A percentile compares a stretch with the other conserved stretches of the same genome.
phyloP scores from a whole-genome alignment of 345 rosid species.

The Eucalyptus marginata region DNA sequence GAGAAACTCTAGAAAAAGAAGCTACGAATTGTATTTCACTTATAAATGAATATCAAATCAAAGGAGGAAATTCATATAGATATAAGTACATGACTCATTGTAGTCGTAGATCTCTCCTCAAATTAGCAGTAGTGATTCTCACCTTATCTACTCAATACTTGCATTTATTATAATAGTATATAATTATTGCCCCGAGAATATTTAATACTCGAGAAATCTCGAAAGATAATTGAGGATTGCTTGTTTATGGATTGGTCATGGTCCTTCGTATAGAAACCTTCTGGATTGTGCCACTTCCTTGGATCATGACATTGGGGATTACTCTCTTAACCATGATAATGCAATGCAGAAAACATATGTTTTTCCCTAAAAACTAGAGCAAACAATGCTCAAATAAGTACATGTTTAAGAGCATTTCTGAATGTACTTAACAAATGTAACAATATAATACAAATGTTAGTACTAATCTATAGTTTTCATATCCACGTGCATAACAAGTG shows the following conservation, averaged over 20 bases:
- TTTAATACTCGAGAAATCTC: fast-evolving
- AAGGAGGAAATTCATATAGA: no score
- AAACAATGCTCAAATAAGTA: background rate
- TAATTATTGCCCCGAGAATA: no score
- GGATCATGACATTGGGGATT: background rate
- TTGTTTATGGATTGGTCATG: background rate
- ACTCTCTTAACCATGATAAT: background rate
- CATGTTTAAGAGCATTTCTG: background rate
- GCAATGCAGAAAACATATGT: background rate
- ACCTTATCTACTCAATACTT: no score
- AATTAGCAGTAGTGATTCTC: no score
- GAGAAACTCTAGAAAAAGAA: no score
- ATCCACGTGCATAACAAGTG: background rate
- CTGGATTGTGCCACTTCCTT: no score
- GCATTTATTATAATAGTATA: no score
- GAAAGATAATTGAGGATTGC: no score
- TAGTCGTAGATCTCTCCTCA: no score
- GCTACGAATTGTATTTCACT: no score
- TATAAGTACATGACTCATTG: no score
- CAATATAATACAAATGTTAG: background rate
- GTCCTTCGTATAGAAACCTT: background rate
- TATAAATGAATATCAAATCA: no score
- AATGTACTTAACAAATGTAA: background rate
- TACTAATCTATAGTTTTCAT: background rate
- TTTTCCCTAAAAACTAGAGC: background rate